Evolutionary conservation across 164 flowering plant species (phyloP).

Genomic region (Vitis rupestris): DNA sequence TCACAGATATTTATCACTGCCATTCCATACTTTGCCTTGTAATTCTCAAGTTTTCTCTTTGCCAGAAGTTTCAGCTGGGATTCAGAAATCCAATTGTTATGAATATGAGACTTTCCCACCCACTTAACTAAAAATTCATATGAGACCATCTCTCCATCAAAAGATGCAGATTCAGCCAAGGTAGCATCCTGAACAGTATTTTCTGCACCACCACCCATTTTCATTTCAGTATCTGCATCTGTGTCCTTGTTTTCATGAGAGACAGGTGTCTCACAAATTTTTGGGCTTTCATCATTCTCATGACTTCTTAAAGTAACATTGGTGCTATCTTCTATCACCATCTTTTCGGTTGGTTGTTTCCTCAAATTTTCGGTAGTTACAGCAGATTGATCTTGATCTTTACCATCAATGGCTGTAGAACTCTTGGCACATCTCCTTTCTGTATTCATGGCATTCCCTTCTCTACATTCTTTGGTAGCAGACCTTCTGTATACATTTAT

Average conservation of each 20-base stretch:
- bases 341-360: slow-evolving; percentile 21
- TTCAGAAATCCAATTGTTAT: slow-evolving; percentile 89
- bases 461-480: slow-evolving; percentile 31
- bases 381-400: slow-evolving; percentile 30
- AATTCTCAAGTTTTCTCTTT: slow-evolving; percentile 92
- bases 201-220: slow-evolving; percentile 12
- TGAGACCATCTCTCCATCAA: slow-evolving; percentile 12
- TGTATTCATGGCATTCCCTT: slow-evolving; percentile 30
- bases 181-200: slow-evolving; percentile 23
- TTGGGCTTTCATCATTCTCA: slow-evolving; percentile 14
- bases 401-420: slow-evolving; percentile 10
- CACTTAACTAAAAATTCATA: slow-evolving; percentile 95
- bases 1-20: slow-evolving; percentile 72
- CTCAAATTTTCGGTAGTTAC: slow-evolving; percentile 20
- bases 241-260: slow-evolving; percentile 18
- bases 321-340: slow-evolving; percentile 17
- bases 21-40: slow-evolving; percentile 86
- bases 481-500: slow-evolving; percentile 42
- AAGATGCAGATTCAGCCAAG: slow-evolving; percentile 24
- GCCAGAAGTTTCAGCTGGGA: slow-evolving; percentile 74
- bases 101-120: slow-evolving; percentile 92
- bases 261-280: slow-evolving; percentile 14
- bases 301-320: slow-evolving; percentile 17
- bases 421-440: slow-evolving; percentile 11
- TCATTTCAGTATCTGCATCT: slow-evolving; percentile 23